Percentiles rank a stretch among this genome's conserved stretches.
Conservation (phyloP, 73 alveolate genomes). For the Paramecium pentaurelia region DNA sequence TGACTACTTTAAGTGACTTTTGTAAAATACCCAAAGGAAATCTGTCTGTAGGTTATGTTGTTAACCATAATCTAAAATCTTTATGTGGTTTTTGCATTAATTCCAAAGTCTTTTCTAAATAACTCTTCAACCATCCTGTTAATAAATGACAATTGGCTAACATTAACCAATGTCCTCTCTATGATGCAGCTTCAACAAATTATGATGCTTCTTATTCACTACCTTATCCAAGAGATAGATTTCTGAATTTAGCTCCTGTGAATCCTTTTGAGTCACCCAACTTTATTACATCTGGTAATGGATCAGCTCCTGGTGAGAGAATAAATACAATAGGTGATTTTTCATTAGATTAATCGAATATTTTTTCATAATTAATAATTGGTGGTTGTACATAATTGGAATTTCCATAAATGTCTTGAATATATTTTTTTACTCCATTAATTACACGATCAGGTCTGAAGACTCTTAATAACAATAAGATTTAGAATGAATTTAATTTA, state of each 20-base stretch:
- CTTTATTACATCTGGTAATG: slow-evolving; percentile 45
- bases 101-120: slow-evolving; percentile 90
- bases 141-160: slow-evolving; percentile 96
- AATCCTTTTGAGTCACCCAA: slow-evolving; percentile 56
- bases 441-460: slow-evolving; percentile 95
- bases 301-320: slow-evolving; percentile 99
- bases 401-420: slow-evolving; percentile 54
- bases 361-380: slow-evolving; percentile 84
- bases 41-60: slow-evolving; percentile 87
- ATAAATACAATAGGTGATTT: slow-evolving; percentile 91
- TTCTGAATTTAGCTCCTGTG: slow-evolving; percentile 79
- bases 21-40: slow-evolving; percentile 94
- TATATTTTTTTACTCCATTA: slow-evolving; percentile 78
- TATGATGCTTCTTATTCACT: slow-evolving; percentile 89
- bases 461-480: slow-evolving; percentile 84
- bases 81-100: slow-evolving; percentile 70
- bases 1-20: slow-evolving; percentile 91
- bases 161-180: slow-evolving; percentile 95
- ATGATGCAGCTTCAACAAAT: slow-evolving; percentile 81
- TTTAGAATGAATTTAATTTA: slow-evolving; percentile 70
- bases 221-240: slow-evolving; percentile 89
- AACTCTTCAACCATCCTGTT: slow-evolving; percentile 88
- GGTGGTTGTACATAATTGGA: slow-evolving; percentile 86
- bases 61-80: slow-evolving; percentile 96
- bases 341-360: slow-evolving; percentile 92